Base-by-base conservation (phyloP, 352 stramenopile genomes). In the Phytophthora sp. region DNA sequence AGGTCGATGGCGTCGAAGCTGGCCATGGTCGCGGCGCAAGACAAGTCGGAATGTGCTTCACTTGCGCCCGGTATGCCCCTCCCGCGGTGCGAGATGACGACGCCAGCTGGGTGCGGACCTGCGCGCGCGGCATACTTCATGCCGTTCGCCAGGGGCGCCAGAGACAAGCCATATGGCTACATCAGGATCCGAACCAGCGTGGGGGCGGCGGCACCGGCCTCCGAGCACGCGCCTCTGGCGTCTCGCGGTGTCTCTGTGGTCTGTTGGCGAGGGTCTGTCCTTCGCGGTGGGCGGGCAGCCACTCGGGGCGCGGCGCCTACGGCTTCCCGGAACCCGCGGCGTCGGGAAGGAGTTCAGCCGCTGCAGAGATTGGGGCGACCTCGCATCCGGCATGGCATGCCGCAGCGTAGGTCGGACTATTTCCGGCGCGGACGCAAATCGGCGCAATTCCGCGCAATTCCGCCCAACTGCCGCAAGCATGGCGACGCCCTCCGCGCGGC, bases 1-100 rank as follows among this genome's bases (percentile, higher is more conserved):
- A 93, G 64, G 52, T 93, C 84, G 37, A 93, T 93, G 31, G 84
- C 84, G 56, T 93, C 84, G 61, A 93, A 93, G 41, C 71, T 72
- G 37, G 76, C 70, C 78, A 81, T 81, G 41, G 35, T 42, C 9
- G 21, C 11, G 18, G 30, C 6, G 12, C 6, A 7, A 6, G 21
- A 13, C 43, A 24, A 55, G 45, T 20, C 12, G 35, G 37, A 62
- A 37, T 58, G 45, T 52, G 54, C 53, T 45, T 18, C 21, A 63
- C 50, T 67, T 62, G 49, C 9, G 0, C 5, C 51, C 54, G 54
- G 62, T 72, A 72, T 50, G 27, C 31, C 2, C 9, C 37, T n/a
- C 24, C 42, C 31, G 37, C 24, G 39, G 37, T 54, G 57, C 64
- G 58, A 68, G 44, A 63, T 49, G 58, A 68, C 64, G 52, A 68